Evolutionary conservation across 345 rosid species (phyloP).

Genomic region (Streptanthus diversifolius): DNA sequence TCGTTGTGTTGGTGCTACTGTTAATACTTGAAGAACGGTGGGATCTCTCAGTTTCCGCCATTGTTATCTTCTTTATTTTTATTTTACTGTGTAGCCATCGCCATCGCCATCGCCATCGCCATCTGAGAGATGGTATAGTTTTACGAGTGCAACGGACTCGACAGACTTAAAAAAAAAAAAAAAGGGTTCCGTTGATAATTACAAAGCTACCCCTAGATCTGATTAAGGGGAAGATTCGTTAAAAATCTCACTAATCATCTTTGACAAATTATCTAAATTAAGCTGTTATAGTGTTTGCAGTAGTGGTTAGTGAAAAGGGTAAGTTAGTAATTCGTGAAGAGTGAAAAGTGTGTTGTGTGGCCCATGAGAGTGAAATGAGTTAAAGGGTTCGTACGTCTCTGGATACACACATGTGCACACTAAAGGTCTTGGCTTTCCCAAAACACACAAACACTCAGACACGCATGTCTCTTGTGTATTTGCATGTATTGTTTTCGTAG

Average conservation of each 20-base stretch:
- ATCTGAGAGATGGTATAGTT: background rate
- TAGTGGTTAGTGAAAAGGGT: constrained; percentile 7
- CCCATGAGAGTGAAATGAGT: constrained; percentile 29
- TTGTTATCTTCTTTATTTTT: constrained; percentile 13
- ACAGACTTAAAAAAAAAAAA: constrained; percentile 9
- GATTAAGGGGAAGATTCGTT: constrained; percentile 7
- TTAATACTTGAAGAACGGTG: constrained; percentile 56
- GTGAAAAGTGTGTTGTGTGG: background rate
- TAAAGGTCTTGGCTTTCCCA: constrained; percentile 29
- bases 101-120: constrained; percentile 20
- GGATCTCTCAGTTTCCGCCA: constrained; percentile 73
- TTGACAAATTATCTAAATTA: constrained; percentile 7
- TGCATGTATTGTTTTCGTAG: constrained; percentile 24
- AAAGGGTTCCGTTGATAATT: background rate
- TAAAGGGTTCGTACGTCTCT: constrained; percentile 29
- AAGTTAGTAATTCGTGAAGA: background rate
- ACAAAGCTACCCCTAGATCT: constrained; percentile 15
- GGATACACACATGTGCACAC: constrained; percentile 32
- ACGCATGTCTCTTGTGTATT: constrained; percentile 37
- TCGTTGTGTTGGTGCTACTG: constrained; percentile 28
- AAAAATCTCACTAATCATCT: background rate
- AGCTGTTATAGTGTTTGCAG: background rate
- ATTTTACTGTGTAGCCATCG: constrained; percentile 32
- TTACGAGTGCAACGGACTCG: constrained; percentile 10
- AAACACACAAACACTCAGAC: constrained; percentile 39